These are phyloP conservation scores for Ogataea methylovora DNA, from an alignment of 805 yeast genomes.

Conservation along the genomic window DNA sequence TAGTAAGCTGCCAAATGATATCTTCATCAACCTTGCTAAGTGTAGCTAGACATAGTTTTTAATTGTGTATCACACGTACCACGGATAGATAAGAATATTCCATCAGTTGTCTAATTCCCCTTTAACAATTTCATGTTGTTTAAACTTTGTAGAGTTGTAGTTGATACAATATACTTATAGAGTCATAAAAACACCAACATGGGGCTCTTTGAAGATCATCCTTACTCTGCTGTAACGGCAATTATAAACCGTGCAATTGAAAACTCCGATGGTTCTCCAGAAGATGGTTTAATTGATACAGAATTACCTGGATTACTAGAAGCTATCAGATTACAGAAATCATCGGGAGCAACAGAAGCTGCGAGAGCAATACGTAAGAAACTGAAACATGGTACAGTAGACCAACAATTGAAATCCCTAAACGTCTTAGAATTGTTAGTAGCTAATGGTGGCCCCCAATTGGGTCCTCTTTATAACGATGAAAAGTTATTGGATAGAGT, in stretches of 20 bases:
- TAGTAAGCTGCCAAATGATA: no score
- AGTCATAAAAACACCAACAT: conserved; percentile 25
- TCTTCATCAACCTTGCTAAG: no score
- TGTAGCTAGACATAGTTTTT: no score
- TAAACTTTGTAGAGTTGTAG: no score
- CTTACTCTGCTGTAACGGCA: conserved; percentile 64
- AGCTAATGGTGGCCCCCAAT: conserved; percentile 40
- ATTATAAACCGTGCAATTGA: conserved; percentile 45
- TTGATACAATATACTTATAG: no score
- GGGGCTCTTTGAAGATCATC: conserved; percentile 54
- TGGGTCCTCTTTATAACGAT: conserved; percentile 54
- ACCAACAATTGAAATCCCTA: conserved; percentile 63
- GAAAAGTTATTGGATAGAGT: conserved; percentile 59
- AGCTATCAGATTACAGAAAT: conserved; percentile 33
- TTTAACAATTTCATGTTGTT: no score
- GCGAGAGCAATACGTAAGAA: conserved; percentile 88
- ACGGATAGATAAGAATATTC: no score
- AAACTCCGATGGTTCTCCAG: conserved; percentile 32
- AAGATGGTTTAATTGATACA: conserved; percentile 29
- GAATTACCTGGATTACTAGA: conserved; percentile 54
- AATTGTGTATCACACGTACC: no score
- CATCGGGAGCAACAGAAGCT: conserved; percentile 58
- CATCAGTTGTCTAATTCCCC: no score
- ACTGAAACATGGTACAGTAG: conserved; percentile 70
- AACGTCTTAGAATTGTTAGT: conserved; percentile 49